Percentiles rank a stretch among this genome's conserved stretches.
Evolutionary conservation across 768 basidiomycete species (phyloP).

Genomic region (Pholiota conissans): DNA sequence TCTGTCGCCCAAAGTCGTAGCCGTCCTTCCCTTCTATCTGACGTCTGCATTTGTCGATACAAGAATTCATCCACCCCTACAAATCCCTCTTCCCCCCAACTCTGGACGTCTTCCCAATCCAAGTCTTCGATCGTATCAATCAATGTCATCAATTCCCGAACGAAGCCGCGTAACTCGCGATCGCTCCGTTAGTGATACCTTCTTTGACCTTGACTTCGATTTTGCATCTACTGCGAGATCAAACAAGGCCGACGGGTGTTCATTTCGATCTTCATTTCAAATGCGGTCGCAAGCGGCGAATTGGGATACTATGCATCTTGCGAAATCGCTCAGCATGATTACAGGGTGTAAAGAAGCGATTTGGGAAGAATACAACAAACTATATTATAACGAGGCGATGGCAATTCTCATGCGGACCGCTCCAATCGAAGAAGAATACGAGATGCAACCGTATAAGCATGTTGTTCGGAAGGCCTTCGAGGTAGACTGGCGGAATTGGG

Average conservation of each 20-base stretch:
- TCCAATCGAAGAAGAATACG: conserved; percentile 26
- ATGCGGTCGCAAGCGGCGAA: conserved; percentile 1
- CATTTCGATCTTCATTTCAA: conserved; percentile 10
- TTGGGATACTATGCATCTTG: conserved; percentile 67
- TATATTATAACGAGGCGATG: conserved; percentile 42
- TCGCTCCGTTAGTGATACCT: conserved; percentile 11
- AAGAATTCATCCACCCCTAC: conserved; percentile 45
- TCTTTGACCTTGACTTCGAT: conserved; percentile 22
- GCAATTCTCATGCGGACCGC: conserved; percentile 36
- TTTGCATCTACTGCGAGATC: conserved; percentile 12
- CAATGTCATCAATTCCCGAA: conserved; percentile 24
- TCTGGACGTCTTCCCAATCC: conserved; percentile 22
- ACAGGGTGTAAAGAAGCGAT: conserved; percentile 69
- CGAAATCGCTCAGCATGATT: conserved; percentile 55
- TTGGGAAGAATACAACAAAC: conserved; percentile 58
- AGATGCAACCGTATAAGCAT: conserved; percentile 7
- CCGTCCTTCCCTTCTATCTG: conserved; percentile 69
- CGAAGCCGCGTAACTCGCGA: conserved; percentile 2
- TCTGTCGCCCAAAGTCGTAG: conserved; percentile 50
- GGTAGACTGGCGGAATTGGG: conserved; percentile 67
- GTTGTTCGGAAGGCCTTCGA: conserved; percentile 59
- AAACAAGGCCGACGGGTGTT: conserved; percentile 14
- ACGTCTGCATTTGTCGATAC: conserved; percentile 57
- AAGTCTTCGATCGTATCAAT: conserved; percentile 20
- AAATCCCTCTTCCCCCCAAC: conserved; percentile 57